These are phyloP conservation scores for Neonothopanus nambi DNA, from an alignment of 1,284 basidiomycete genomes.

Conservation along the genomic window DNA sequence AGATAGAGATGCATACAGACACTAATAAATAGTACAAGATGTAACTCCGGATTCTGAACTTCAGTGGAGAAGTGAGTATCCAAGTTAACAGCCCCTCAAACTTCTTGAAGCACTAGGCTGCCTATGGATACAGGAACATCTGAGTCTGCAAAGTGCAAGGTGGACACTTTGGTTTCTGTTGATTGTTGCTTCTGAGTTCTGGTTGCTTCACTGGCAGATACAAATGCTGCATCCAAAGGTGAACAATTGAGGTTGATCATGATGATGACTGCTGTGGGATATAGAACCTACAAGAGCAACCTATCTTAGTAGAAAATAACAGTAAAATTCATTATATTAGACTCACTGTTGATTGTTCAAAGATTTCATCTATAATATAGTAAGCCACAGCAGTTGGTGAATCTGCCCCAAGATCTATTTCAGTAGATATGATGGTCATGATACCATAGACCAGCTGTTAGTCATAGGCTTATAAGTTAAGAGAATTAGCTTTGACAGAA, in stretches of 20 bases:
- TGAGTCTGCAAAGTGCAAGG: conserved; percentile 7
- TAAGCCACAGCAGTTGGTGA: conserved; percentile 2
- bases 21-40: too few species aligned
- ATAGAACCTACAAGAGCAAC: neutral
- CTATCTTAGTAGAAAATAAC: neutral
- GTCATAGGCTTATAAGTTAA: neutral
- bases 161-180: conserved; percentile 6
- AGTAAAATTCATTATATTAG: neutral
- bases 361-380: conserved; percentile 2
- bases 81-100: too few species aligned
- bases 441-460: conserved; percentile 4
- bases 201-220: neutral
- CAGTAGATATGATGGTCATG: neutral
- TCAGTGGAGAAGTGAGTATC: too few species aligned
- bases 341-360: neutral
- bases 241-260: conserved; percentile 3
- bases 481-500: too few species aligned
- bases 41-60: too few species aligned
- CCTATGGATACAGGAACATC: too few species aligned
- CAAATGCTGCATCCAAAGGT: conserved; percentile 2
- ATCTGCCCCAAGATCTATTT: too few species aligned
- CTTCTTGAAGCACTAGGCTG: too few species aligned
- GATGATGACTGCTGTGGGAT: conserved; percentile 5
- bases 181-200: neutral
- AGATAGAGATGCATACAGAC: too few species aligned